Evolutionary conservation across 176 grass and related monocot genomes (phyloP).

Genomic region (Puccinellia tenuiflora): DNA sequence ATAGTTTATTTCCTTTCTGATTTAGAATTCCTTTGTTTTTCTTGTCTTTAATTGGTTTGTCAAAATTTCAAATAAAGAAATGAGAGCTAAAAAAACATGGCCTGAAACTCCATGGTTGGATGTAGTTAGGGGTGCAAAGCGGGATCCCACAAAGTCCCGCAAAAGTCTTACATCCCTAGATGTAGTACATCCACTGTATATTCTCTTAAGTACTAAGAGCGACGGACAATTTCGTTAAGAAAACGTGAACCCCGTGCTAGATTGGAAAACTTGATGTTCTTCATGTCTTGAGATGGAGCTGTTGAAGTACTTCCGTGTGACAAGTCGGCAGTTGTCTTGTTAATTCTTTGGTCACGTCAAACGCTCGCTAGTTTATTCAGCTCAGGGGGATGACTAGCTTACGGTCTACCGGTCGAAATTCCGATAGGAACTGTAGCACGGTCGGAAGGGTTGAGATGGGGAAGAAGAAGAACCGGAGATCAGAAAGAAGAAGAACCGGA

Average conservation of each 20-base stretch:
- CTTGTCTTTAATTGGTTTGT: neutral
- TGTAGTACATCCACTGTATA: neutral
- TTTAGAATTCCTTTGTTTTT: neutral
- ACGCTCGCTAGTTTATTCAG: neutral
- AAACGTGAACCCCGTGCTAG: neutral
- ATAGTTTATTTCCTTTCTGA: neutral
- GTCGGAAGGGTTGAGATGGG: too few species aligned
- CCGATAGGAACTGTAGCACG: too few species aligned
- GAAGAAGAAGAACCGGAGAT: too few species aligned
- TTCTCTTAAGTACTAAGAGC: too few species aligned
- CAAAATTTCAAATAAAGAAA: neutral
- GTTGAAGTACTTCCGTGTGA: neutral
- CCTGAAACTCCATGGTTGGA: neutral
- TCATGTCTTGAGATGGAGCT: neutral
- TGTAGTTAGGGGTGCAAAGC: too few species aligned
- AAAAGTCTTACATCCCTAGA: too few species aligned
- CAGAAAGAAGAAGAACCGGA: too few species aligned
- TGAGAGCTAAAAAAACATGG: neutral
- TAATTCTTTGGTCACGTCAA: neutral
- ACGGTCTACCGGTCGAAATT: too few species aligned
- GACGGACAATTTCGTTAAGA: neutral
- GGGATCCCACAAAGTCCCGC: too few species aligned
- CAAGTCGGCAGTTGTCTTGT: neutral
- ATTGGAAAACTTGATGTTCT: neutral
- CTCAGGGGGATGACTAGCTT: too few species aligned